These are phyloP conservation scores for Suhomyces sp. DNA, from an alignment of 805 yeast species.

Conservation along the genomic window DNA sequence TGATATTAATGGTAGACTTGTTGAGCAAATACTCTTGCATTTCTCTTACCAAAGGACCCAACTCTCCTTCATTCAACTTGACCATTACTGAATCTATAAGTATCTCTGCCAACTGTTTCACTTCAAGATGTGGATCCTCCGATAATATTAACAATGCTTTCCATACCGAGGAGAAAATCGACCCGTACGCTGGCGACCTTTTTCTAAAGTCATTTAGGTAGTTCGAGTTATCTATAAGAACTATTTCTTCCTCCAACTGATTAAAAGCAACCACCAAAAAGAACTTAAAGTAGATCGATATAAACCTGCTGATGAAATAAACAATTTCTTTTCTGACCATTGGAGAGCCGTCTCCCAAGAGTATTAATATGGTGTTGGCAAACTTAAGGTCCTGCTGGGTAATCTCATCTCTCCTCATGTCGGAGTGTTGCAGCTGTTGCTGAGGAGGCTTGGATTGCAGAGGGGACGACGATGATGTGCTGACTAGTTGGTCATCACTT, in stretches of 20 bases:
- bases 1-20: conserved; percentile 41
- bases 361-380: conserved; percentile 62
- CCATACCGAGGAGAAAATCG: conserved; percentile 85
- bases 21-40: conserved; percentile 64
- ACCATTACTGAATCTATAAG: conserved; percentile 71
- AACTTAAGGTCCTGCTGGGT: conserved; percentile 67
- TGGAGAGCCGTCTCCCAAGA: conserved; percentile 85
- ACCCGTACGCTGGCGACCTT: conserved; percentile 78
- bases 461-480: conserved; percentile 19
- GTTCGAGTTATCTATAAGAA: conserved; percentile 59
- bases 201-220: conserved; percentile 62
- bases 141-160: conserved; percentile 74
- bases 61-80: conserved; percentile 59
- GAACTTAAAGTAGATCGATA: conserved; percentile 63
- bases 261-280: conserved; percentile 85
- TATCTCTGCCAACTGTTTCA: conserved; percentile 65
- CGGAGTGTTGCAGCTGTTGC: conserved; percentile 15
- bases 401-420: conserved; percentile 43
- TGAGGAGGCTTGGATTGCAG: conserved; percentile 13
- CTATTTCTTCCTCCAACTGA: conserved; percentile 76
- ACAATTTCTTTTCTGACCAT: conserved; percentile 83
- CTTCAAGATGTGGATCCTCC: conserved; percentile 86
- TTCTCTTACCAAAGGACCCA: conserved; percentile 61
- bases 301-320: conserved; percentile 71
- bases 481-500: conserved; percentile 33